These are phyloP conservation scores for Ephemerocybe angulata DNA, from an alignment of 768 basidiomycete genomes.

Conservation along the genomic window DNA sequence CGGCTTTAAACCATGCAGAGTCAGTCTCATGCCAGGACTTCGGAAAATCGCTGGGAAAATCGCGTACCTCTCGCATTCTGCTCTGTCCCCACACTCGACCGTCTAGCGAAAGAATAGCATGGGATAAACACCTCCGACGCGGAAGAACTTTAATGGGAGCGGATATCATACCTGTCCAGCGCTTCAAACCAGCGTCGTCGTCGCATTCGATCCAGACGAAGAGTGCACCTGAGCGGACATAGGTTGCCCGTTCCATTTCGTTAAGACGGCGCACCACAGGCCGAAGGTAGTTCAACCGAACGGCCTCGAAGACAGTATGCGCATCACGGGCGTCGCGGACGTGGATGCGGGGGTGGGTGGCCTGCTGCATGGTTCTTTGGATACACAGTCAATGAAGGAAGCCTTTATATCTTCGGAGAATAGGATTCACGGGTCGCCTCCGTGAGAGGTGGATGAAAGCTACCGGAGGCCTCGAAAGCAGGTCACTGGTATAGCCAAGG, in stretches of 20 bases:
- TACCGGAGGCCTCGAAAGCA: constrained; percentile 14
- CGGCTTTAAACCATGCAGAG: constrained; percentile 36
- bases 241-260: constrained; percentile 52
- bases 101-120: constrained; percentile 32
- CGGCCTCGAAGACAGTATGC: constrained; percentile 63
- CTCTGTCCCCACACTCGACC: constrained; percentile 68
- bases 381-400: not conserved
- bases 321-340: constrained; percentile 65
- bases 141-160: not conserved
- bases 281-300: constrained; percentile 50
- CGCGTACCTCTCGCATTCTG: constrained; percentile 54
- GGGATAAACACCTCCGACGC: constrained; percentile 7
- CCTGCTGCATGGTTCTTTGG: constrained; percentile 45
- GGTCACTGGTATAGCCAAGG: constrained; percentile 6
- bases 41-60: constrained; percentile 4
- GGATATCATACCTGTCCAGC: constrained; percentile 53
- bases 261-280: constrained; percentile 56
- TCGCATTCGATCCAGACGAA: constrained; percentile 73
- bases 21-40: constrained; percentile 3
- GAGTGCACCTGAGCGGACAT: constrained; percentile 57
- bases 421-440: constrained; percentile 15
- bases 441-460: constrained; percentile 19
- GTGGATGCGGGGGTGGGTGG: constrained; percentile 63
- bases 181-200: constrained; percentile 59
- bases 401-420: constrained; percentile 24